Evolutionary conservation across 495 filamentous ascomycete species (phyloP).

Genomic region (Pseudevernia furfuracea): DNA sequence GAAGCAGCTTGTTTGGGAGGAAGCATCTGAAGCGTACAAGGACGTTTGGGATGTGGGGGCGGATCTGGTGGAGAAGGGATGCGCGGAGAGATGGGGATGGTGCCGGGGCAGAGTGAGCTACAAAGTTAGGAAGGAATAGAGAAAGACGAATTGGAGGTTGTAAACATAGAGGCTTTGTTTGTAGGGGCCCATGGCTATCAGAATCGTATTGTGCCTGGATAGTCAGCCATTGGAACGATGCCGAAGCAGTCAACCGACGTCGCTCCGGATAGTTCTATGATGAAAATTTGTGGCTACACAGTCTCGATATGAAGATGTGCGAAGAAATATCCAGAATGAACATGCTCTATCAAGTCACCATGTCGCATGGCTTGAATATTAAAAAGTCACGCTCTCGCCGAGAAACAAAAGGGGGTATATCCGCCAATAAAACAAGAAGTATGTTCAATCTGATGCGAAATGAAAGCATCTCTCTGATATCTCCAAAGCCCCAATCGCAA

Average conservation of each 20-base stretch:
- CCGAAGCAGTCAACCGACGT: background rate
- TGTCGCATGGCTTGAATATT: background rate
- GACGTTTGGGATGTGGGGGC: conserved; percentile 32
- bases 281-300: background rate
- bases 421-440: background rate
- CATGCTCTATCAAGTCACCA: background rate
- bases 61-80: conserved; percentile 30
- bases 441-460: conserved; percentile 10
- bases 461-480: conserved; percentile 7
- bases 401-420: conserved; percentile 21
- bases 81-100: conserved; percentile 31
- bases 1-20: conserved; percentile 36
- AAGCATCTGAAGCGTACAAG: conserved; percentile 37
- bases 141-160: background rate
- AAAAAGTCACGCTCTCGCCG: background rate
- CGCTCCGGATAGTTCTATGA: background rate
- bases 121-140: conserved; percentile 33
- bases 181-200: background rate
- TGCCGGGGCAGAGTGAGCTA: conserved; percentile 33
- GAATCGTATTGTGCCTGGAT: background rate
- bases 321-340: background rate
- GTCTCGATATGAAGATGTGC: background rate
- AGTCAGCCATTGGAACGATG: background rate
- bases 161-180: background rate
- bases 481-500: conserved; percentile 7